A percentile compares a stretch with the other conserved stretches of the same genome.
phyloP scores from a whole-genome alignment of 441 rosid species.

The Arabidopsis hybrid region DNA sequence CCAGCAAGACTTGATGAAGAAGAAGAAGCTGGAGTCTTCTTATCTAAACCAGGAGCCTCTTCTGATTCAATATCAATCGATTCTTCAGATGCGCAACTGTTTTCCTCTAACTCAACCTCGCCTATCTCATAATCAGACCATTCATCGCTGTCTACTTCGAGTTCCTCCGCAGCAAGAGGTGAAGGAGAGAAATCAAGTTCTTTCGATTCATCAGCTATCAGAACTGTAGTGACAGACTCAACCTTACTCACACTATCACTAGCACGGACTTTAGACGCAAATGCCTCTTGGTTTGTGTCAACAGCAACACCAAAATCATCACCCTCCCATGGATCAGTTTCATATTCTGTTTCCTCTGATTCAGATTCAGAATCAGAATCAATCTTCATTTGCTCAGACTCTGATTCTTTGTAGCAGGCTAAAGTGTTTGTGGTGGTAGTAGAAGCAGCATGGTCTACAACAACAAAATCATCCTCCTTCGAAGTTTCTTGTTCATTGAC shows the following conservation, averaged over 20 bases:
- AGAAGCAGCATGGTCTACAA: slow-evolving; percentile 31
- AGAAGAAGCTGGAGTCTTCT: slow-evolving; percentile 22
- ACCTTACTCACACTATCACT: slow-evolving; percentile 10
- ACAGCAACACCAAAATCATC: slow-evolving; percentile 29
- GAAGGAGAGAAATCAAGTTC: neutral
- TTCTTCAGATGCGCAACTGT: slow-evolving; percentile 5
- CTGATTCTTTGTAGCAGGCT: slow-evolving; percentile 32
- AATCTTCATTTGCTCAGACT: slow-evolving; percentile 26
- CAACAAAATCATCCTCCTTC: slow-evolving; percentile 28
- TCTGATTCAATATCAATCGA: neutral
- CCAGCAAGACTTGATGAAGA: slow-evolving; percentile 28
- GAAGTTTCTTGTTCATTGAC: slow-evolving; percentile 29
- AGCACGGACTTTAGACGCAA: slow-evolving; percentile 26
- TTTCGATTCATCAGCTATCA: slow-evolving; percentile 24
- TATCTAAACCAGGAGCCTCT: slow-evolving; percentile 14
- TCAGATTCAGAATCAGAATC: slow-evolving; percentile 38
- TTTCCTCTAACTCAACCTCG: slow-evolving; percentile 9
- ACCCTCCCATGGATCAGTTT: slow-evolving; percentile 30
- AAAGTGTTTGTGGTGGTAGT: neutral
- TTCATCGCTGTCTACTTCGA: slow-evolving; percentile 34
- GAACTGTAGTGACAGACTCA: slow-evolving; percentile 24
- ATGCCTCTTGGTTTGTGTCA: slow-evolving; percentile 28
- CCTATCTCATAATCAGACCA: slow-evolving; percentile 28
- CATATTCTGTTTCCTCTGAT: slow-evolving; percentile 22
- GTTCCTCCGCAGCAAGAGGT: slow-evolving; percentile 4